Evolutionary conservation across 208 protist genomes (phyloP), one percentile per base, ranked within the genome.

Genomic region (Crithidia thermophila): DNA sequence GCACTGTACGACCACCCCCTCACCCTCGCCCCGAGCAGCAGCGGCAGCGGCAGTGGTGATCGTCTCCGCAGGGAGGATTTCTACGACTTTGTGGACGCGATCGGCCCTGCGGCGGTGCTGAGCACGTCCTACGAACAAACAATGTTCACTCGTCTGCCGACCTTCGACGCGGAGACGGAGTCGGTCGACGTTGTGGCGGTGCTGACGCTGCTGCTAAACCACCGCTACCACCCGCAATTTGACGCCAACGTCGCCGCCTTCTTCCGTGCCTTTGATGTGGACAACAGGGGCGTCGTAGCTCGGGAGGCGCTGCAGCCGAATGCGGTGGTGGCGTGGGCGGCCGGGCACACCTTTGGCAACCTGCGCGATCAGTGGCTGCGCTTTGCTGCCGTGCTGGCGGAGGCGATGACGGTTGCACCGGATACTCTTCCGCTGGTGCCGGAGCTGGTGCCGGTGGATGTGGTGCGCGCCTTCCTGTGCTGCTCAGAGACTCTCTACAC

Each of bases 311-410:
- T 94, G 27, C 72, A 73, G 20, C 62, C 81, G 13, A 42, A 60
- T 18, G 77, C 87, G 11, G 6, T 94, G 16, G 11, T 23, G 21
- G 85, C 82, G 10, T 94, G 85, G 82, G 82, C 88, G 4, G 75
- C 83, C 55, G 52, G 80, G 37, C 79, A 81, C 72, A 81, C 85
- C 3, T 94, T 89, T 59, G 88, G 88, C 14, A 84, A 79, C 20
- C 52, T 91, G 43, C 82, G 88, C 1, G 77, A 79, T 13, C 76
- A 88, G 42, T 94, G 88, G 88, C 64, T 76, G 13, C 76, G 78
- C 23, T 79, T 94, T 57, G 72, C 81, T 0, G 67, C 71, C 0
- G 75, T 82, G 6, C 58, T 94, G 11, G 65, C 81, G 39, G 9
- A 59, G 13, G 72, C 79, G 30, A 74, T 70, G 40, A 27, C 52